Base-by-base conservation (phyloP, 73 alveolate species). In the Loxodes magnus region DNA sequence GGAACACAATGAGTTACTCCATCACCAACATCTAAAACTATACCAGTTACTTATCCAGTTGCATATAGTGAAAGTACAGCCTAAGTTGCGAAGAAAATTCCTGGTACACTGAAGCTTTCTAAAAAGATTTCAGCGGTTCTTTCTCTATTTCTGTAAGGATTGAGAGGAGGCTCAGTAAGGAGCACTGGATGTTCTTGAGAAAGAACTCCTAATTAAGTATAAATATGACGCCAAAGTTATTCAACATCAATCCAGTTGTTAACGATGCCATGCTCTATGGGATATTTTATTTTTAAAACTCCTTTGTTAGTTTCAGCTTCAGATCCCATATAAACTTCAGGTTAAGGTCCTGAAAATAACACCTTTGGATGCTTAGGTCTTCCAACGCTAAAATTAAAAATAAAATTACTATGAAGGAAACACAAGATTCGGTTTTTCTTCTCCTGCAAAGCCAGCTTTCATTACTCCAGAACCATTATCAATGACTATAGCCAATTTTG, bases 21-120 rank as follows among this genome's bases (percentile, higher is more conserved):
- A 24, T 92, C 98, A 10, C 99, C 99, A 31, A 92, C 80, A 78
- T 94, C 98, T 14, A 94, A 39, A n/a, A 91, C 95, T n/a, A 90
- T 64, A 35, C 98, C 99, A 19, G 98, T 75, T 34, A 92, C 75
- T 28, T 86, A 62, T 10, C 98, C 96, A 33, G 96, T 74, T 17
- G 97, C 60, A 67, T 88, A 89, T 24, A 92, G 86, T 7, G 98
- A 79, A 22, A 94, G 79, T 22, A 92, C 96, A 9, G 97, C 95
- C 66, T 94, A 96, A 64, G 69, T 73, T 19, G 84, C 82, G 24
- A 94, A 94, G 50, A 87, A 75, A 83, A 93, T 70, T 30, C 95
- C 76, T 2, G 98, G 99, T 48, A 83, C 93, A 63, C 75, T 71
- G 92, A 83, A 93, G 60, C 84, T 71, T 80, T 95, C 98, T 79